Percentiles rank a stretch among this genome's conserved stretches.
Evolutionary conservation across 2,329 filamentous ascomycete species (phyloP).

Genomic region (Seiridium cupressi): DNA sequence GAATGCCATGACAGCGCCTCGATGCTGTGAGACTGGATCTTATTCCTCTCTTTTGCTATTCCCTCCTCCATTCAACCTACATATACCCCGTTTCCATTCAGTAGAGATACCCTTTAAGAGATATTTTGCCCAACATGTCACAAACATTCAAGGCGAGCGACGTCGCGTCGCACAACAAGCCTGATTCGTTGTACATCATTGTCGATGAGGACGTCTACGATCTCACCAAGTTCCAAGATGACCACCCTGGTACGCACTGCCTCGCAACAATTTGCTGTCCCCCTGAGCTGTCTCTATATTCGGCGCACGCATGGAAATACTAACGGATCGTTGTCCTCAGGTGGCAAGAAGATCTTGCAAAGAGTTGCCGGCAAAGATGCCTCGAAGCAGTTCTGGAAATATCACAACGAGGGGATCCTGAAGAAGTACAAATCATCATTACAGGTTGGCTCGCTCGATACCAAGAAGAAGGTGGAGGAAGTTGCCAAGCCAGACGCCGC

Average conservation of each 20-base stretch:
- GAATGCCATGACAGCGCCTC: conserved; percentile 1
- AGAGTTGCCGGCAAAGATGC: conserved; percentile 65
- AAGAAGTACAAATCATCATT: conserved; percentile 81
- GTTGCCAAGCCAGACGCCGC: conserved; percentile 48
- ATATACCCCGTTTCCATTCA: neutral
- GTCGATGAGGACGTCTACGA: conserved; percentile 97
- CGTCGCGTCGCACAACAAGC: conserved; percentile 89
- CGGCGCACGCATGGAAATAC: no score
- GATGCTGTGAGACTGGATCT: neutral
- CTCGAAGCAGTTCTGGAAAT: conserved; percentile 69
- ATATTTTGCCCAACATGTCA: conserved; percentile 63
- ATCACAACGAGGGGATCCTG: conserved; percentile 81
- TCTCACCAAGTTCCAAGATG: conserved; percentile 82
- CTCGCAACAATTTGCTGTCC: no score
- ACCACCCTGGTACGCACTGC: conserved; percentile 65
- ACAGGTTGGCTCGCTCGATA: conserved; percentile 83
- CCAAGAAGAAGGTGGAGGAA: conserved; percentile 63
- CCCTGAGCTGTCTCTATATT: no score
- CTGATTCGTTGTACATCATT: conserved; percentile 81
- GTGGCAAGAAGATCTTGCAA: conserved; percentile 64
- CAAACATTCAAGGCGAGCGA: conserved; percentile 82
- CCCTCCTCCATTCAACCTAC: neutral
- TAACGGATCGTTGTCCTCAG: conserved; percentile 24
- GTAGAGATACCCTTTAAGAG: neutral
- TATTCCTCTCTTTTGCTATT: neutral